Base-by-base conservation (phyloP, 257 asterid species). In the Sherardia arvensis region DNA sequence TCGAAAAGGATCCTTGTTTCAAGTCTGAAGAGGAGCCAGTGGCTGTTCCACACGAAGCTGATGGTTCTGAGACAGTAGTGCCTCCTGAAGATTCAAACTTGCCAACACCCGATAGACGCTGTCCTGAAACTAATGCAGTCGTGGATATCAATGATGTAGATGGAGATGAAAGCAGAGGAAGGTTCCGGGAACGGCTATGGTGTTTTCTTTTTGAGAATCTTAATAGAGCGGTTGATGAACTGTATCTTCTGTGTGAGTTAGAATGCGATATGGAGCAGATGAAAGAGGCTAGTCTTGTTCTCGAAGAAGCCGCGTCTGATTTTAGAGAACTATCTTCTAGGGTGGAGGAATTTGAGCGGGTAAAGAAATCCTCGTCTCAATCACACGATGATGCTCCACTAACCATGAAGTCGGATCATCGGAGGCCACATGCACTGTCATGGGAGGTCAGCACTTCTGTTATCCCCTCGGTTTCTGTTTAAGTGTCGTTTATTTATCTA, bases 121-220 rank as follows among this genome's bases (percentile, higher is more conserved):
- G n/a, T n/a, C n/a, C n/a, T n/a, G n/a, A n/a, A n/a, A n/a, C n/a
- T n/a, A n/a, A n/a, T n/a, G n/a, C n/a, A n/a, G 75, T 73, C 66
- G 69, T 67, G 62, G 80, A 70, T 66, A 74, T 55, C 70, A 60
- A 64, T 66, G 77, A 69, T 77, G 77, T 74, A 65, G 80, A 76
- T 69, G 83, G 60, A 48, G 79, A 76, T 62, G 97, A 87, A 79
- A 81, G 95, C 81, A 93, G 87, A 73, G 97, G 87, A 84, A 85
- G 99, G 79, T 93, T 93, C 71, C 78, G 99, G 80, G 95, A 93
- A 69, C 96, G 99, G 27, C 96, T 93, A 64, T 93, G 99, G 99
- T 80, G 96, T 82, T 93, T 89, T 84, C 99, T 93, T 48, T 93
- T 93, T 79, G 99, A 93, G 78, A 93, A 87, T 71, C 97, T 93